Evolutionary conservation across 2,329 filamentous ascomycete species (phyloP), one percentile per base, ranked within the genome.

Genomic region (Gnomoniopsis sp.): DNA sequence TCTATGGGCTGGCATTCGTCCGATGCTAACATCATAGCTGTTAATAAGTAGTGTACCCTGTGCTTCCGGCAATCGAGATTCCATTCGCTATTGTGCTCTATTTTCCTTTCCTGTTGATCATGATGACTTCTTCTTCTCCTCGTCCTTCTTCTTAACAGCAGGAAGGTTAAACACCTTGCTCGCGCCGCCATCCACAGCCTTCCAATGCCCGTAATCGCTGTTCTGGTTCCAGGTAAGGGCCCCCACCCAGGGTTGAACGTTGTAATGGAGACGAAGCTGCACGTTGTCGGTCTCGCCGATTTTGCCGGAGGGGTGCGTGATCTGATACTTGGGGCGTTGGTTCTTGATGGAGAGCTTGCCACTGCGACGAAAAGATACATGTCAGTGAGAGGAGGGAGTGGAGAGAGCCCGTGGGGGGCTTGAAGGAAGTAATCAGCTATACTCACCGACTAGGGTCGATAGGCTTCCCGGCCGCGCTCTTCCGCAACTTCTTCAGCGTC

Each of bases 231-330:
- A 99, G 46, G 89, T 89, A 72, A 98, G 75, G 54, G 88, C 75
- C 15, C 95, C 95, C 12, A 99, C 91, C 91, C 93, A 98, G 34
- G 95, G 95, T 79, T 99, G 95, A 61, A 98, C 89, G 75, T 98
- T 98, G 86, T 96, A 99, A 70, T 95, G 88, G 55, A 98, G 78
- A 67, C 88, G 86, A 63, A 99, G 78, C 33, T 85, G 87, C 58
- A 93, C 91, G 71, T 95, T 87, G 53, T 82, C 78, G 51, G 86
- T 80, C 68, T 88, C 82, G 49, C 90, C 89, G 65, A 98, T 81
- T 72, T 87, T 87, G 62, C 93, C 90, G 12, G 83, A 84, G 12
- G 93, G 90, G 72, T 97, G 92, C 4, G 93, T 96, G 75, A 99
- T 95, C 71, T 96, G 92, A 79, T 99, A 99, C 75, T 99, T 99